phyloP scores from a whole-genome alignment of 495 filamentous ascomycete genomes.

The Parachaetomium inaequale region DNA sequence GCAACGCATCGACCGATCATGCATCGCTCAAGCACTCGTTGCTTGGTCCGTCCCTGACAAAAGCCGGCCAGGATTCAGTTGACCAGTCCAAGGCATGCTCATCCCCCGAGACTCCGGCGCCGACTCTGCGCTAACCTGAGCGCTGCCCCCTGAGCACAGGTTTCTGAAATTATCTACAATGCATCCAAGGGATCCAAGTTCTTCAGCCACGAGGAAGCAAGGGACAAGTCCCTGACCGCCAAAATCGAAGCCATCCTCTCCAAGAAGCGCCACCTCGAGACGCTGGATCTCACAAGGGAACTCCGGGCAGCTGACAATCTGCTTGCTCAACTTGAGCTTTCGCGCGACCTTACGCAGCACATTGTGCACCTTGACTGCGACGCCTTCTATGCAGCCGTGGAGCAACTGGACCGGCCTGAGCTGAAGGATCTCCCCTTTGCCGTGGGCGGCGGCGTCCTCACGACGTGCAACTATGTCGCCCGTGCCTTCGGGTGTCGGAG shows the following conservation, averaged over 20 bases:
- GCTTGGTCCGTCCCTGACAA: conserved; percentile 89
- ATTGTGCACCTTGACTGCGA: conserved; percentile 96
- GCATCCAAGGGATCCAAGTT: conserved; percentile 96
- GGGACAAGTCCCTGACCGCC: conserved; percentile 75
- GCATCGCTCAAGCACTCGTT: conserved; percentile 60
- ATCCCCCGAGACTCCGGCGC: not conserved
- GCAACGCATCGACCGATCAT: conserved; percentile 24
- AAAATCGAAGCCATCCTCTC: conserved; percentile 80
- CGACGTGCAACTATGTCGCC: conserved; percentile 92
- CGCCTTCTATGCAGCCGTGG: conserved; percentile 95
- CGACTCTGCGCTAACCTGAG: not conserved
- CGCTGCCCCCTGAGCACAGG: conserved; percentile 38
- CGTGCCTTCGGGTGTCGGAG: conserved; percentile 85
- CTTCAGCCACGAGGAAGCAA: conserved; percentile 85
- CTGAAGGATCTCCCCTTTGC: conserved; percentile 88
- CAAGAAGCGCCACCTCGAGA: conserved; percentile 73
- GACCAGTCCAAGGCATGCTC: conserved; percentile 73
- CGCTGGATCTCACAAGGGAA: conserved; percentile 68
- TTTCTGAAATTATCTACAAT: conserved; percentile 97
- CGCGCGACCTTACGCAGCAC: conserved; percentile 75
- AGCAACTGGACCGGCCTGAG: conserved; percentile 87
- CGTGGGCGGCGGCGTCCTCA: conserved; percentile 85
- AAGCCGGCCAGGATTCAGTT: conserved; percentile 91
- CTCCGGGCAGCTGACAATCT: conserved; percentile 75
- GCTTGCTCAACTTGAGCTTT: conserved; percentile 71